Evolutionary conservation across 345 rosid genomes (phyloP).

Genomic region (thale cress (Arabidopsis thaliana)): DNA sequence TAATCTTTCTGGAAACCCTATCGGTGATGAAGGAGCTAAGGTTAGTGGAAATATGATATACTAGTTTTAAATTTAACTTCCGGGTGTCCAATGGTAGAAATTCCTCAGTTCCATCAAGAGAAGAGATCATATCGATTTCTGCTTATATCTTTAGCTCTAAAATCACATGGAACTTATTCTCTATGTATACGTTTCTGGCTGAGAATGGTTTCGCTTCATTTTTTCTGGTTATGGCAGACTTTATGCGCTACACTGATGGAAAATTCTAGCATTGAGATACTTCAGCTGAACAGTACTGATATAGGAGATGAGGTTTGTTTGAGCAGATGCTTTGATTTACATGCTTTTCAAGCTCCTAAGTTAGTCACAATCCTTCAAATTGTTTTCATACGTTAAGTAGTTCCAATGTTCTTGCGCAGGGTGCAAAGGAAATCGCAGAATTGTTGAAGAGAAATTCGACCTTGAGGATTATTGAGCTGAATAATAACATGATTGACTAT

Average conservation of each 20-base stretch:
- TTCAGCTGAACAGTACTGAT: slow-evolving; percentile 83
- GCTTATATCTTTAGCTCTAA: neutral
- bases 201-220: slow-evolving; percentile 16
- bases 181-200: slow-evolving; percentile 25
- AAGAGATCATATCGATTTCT: neutral
- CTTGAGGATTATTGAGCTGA: slow-evolving; percentile 82
- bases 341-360: slow-evolving; percentile 9
- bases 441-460: slow-evolving; percentile 78
- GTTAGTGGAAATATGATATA: slow-evolving; percentile 51
- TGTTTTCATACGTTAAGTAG: slow-evolving; percentile 24
- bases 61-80: neutral
- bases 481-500: slow-evolving; percentile 96
- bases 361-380: slow-evolving; percentile 16
- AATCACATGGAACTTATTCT: slow-evolving; percentile 19
- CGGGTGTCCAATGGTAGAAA: neutral
- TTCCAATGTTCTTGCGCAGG: slow-evolving; percentile 56
- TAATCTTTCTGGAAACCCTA: slow-evolving; percentile 89
- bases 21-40: slow-evolving; percentile 97
- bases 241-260: slow-evolving; percentile 73
- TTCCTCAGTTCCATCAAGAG: neutral
- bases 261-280: slow-evolving; percentile 74
- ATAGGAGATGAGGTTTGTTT: slow-evolving; percentile 86
- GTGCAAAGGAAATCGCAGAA: slow-evolving; percentile 91
- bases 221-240: slow-evolving; percentile 51
- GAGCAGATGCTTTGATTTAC: slow-evolving; percentile 22